phyloP scores from a whole-genome alignment of 192 early-diverging fungal species.

The Backusella parvicylindrica region DNA sequence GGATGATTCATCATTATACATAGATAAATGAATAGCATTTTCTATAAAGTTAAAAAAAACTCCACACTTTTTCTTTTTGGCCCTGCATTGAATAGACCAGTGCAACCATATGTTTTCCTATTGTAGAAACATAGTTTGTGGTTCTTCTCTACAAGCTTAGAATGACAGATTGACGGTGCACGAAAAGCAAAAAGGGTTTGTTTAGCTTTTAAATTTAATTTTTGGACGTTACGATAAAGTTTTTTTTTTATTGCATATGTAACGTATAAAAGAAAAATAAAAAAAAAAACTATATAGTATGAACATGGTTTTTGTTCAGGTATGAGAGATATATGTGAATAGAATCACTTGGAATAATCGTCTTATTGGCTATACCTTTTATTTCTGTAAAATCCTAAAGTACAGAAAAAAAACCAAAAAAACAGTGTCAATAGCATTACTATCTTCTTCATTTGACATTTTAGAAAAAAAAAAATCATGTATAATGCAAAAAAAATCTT shows the following conservation, averaged over 20 bases:
- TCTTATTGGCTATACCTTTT: not conserved
- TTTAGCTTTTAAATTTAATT: not conserved
- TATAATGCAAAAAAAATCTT: not conserved
- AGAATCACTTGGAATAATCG: too few species aligned
- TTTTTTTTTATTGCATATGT: not conserved
- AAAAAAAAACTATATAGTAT: too few species aligned
- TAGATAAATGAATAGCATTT: too few species aligned
- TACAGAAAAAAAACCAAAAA: not conserved
- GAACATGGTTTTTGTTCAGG: too few species aligned
- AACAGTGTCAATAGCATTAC: not conserved
- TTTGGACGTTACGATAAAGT: not conserved
- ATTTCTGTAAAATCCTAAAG: not conserved
- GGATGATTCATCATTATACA: too few species aligned
- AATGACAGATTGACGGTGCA: not conserved
- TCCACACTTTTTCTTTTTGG: not conserved
- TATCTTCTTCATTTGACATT: not conserved
- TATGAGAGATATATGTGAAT: too few species aligned
- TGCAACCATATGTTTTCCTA: slow-evolving; percentile 4
- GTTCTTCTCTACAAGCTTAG: not conserved
- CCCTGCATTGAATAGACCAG: not conserved
- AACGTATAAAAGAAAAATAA: not conserved
- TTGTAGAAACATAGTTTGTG: not conserved
- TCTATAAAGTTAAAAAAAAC: not conserved
- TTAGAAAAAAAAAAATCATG: not conserved
- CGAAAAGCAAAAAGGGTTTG: not conserved